Conservation (phyloP, 1,139 yeast species). For the Blastobotrys serpentis region DNA sequence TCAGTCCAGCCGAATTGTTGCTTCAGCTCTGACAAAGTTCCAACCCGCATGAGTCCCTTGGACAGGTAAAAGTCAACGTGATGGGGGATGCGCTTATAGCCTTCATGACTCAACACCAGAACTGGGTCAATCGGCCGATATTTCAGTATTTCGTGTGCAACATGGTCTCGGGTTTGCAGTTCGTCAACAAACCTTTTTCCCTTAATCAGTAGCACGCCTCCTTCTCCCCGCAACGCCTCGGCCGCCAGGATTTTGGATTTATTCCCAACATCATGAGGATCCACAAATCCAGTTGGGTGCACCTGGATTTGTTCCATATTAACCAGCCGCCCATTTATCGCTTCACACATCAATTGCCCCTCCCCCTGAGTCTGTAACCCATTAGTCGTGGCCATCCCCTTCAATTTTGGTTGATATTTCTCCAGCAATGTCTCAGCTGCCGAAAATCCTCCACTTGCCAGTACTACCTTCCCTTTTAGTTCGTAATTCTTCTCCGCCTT, state of each 20-base stretch:
- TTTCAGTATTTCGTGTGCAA: constrained; percentile 57
- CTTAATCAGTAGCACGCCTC: constrained; percentile 65
- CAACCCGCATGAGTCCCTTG: constrained; percentile 59
- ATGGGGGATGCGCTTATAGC: constrained; percentile 39
- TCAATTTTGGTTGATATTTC: constrained; percentile 61
- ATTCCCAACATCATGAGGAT: constrained; percentile 53
- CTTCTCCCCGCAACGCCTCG: constrained; percentile 75
- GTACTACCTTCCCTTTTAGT: constrained; percentile 56
- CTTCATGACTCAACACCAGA: constrained; percentile 40
- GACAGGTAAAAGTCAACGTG: constrained; percentile 67
- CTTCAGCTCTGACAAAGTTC: constrained; percentile 42
- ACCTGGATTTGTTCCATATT: constrained; percentile 79
- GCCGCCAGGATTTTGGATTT: constrained; percentile 71
- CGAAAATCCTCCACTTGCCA: constrained; percentile 82
- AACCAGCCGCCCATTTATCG: constrained; percentile 58
- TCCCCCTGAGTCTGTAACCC: constrained; percentile 77
- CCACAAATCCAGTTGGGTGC: constrained; percentile 79
- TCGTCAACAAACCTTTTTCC: constrained; percentile 74
- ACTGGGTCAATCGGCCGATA: constrained; percentile 23
- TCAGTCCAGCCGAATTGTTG: constrained; percentile 43
- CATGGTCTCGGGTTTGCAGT: constrained; percentile 67
- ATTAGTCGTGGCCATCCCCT: constrained; percentile 67
- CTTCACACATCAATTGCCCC: constrained; percentile 62
- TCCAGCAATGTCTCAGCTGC: constrained; percentile 52
- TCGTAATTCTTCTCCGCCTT: constrained; percentile 37